Percentiles rank a stretch among this genome's conserved stretches.
phyloP scores from a whole-genome alignment of 257 asterid species.

The Striga asiatica region DNA sequence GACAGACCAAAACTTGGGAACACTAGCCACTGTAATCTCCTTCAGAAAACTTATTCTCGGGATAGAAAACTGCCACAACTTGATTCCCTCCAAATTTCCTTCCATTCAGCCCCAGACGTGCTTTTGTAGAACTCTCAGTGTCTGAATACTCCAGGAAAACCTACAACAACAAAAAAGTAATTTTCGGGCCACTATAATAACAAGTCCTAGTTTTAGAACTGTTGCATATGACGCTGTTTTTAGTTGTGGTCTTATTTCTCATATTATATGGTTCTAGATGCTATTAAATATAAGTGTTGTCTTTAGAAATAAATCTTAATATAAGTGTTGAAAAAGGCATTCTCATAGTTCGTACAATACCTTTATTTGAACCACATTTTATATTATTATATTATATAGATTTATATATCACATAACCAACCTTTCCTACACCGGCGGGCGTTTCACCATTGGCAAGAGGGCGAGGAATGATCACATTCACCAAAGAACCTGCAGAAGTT shows the following conservation, averaged over 20 bases:
- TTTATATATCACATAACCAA: slow-evolving; percentile 4
- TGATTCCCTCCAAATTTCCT: slow-evolving; percentile 63
- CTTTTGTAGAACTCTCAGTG: slow-evolving; percentile 48
- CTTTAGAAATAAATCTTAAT: no score
- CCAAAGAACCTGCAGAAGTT: slow-evolving; percentile 45
- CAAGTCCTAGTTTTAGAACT: no score
- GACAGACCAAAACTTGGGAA: not conserved
- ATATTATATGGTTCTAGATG: no score
- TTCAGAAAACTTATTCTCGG: slow-evolving; percentile 48
- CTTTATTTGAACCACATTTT: no score
- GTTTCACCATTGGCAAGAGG: slow-evolving; percentile 48
- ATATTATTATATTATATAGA: no score
- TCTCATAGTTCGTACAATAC: not conserved
- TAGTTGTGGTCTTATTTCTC: not conserved
- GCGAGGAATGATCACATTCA: slow-evolving; percentile 60
- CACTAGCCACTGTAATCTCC: slow-evolving; percentile 49
- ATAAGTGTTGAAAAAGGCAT: not conserved
- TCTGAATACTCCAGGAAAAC: slow-evolving; percentile 66
- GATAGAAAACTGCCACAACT: slow-evolving; percentile 55
- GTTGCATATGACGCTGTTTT: no score
- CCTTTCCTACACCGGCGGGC: slow-evolving; percentile 73
- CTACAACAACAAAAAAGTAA: slow-evolving; percentile 15
- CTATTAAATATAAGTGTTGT: no score
- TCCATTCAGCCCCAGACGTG: slow-evolving; percentile 54
- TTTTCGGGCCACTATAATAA: no score